Conservation (phyloP, 2,329 filamentous ascomycete species). For the Ophiocordyceps camponoti-leonardi region DNA sequence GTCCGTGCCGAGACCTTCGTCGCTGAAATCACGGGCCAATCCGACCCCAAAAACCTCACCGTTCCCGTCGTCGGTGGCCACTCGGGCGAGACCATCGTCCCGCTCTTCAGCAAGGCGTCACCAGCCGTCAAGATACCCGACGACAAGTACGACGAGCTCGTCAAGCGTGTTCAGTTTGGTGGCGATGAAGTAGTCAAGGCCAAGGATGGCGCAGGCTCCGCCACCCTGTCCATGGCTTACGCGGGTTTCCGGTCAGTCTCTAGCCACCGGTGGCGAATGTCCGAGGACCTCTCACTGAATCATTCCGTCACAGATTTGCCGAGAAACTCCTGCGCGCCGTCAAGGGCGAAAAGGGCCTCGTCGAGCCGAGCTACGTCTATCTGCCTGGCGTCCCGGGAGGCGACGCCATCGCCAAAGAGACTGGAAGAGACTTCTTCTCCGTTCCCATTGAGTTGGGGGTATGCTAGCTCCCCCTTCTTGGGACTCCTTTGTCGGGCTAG, state of each 20-base stretch:
- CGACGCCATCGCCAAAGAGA: constrained; percentile 68
- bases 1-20: constrained; percentile 97
- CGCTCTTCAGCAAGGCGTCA: constrained; percentile 82
- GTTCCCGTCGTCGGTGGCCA: constrained; percentile 94
- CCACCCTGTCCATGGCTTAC: constrained; percentile 88
- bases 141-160: constrained; percentile 78
- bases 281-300: neutral
- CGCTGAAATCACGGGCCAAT: constrained; percentile 65
- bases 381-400: constrained; percentile 79
- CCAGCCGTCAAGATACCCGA: constrained; percentile 65
- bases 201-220: constrained; percentile 81
- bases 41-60: constrained; percentile 64
- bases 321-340: constrained; percentile 82
- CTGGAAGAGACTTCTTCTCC: constrained; percentile 85
- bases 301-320: constrained; percentile 48
- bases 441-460: constrained; percentile 90
- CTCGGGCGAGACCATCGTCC: constrained; percentile 96
- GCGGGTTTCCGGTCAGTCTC: constrained; percentile 68
- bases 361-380: constrained; percentile 94
- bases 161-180: constrained; percentile 94
- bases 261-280: neutral
- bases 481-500: too few relatives aligned
- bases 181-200: constrained; percentile 95
- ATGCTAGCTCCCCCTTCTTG: constrained; percentile 24
- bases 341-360: constrained; percentile 79